A percentile compares a stretch with the other conserved stretches of the same genome.
Conservation (phyloP, 208 protist genomes). For the Balamuthia mandrillaris region DNA sequence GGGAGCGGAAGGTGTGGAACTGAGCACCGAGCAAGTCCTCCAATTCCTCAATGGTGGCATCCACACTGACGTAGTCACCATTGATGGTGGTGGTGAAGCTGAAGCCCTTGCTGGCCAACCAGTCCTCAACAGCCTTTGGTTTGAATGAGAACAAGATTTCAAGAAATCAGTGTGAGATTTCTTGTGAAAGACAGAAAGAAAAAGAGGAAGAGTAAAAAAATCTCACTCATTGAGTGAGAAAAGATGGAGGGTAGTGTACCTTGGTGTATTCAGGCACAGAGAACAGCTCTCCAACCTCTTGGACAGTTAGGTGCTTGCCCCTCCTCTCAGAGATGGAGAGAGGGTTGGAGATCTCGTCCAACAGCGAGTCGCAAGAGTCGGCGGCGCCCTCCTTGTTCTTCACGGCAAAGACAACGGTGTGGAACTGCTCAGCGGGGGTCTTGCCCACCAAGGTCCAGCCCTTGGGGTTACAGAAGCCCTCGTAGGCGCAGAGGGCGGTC, state of each 20-base stretch:
- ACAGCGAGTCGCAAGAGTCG: neutral
- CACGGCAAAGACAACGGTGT: neutral
- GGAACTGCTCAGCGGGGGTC: neutral
- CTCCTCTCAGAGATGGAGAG: neutral
- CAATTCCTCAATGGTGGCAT: neutral
- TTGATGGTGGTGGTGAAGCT: neutral
- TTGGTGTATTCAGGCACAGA: too few relatives aligned
- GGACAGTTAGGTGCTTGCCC: neutral
- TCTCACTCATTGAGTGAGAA: too few relatives aligned
- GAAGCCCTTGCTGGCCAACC: neutral
- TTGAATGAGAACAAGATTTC: too few relatives aligned
- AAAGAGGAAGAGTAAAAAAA: too few relatives aligned
- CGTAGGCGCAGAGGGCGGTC: neutral
- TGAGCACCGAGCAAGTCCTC: neutral
- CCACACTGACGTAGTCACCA: neutral
- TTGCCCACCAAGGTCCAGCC: neutral
- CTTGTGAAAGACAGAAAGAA: too few relatives aligned
- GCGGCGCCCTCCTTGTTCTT: neutral
- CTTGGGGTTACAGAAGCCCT: neutral
- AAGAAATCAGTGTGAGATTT: too few relatives aligned
- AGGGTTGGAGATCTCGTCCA: conserved; percentile 3
- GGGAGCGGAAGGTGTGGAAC: neutral
- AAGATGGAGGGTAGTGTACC: too few relatives aligned
- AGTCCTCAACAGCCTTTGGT: neutral
- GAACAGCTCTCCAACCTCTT: conserved; percentile 9